phyloP scores from a whole-genome alignment of 768 basidiomycete genomes.

The Boletus coccyginus region DNA sequence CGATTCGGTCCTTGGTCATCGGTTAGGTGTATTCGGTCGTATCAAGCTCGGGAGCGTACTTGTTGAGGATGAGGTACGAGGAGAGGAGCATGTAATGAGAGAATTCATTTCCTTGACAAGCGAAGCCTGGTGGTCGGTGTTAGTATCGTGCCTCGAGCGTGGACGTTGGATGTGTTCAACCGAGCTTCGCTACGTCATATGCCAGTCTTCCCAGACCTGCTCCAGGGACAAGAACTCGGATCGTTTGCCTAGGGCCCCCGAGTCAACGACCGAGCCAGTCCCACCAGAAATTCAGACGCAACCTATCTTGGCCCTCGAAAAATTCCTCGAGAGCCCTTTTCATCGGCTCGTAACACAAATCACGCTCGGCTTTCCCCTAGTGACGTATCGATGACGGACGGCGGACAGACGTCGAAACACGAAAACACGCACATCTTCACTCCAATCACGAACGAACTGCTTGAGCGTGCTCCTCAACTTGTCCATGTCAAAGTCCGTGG shows the following conservation, averaged over 20 bases:
- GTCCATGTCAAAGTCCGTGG: constrained; percentile 80
- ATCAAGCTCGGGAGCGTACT: constrained; percentile 40
- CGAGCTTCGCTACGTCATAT: constrained; percentile 81
- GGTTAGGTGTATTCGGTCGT: not conserved
- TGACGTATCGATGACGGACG: not conserved
- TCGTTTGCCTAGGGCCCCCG: constrained; percentile 37
- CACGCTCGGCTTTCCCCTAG: constrained; percentile 75
- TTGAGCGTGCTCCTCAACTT: constrained; percentile 90
- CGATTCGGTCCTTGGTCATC: constrained; percentile 51
- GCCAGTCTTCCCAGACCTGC: constrained; percentile 87
- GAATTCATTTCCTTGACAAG: constrained; percentile 94
- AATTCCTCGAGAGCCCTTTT: constrained; percentile 66
- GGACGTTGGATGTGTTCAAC: constrained; percentile 37
- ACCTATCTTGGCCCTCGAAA: constrained; percentile 57
- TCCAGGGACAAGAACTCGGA: constrained; percentile 85
- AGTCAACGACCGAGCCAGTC: not conserved
- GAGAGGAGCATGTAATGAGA: constrained; percentile 93
- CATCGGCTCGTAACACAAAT: constrained; percentile 78
- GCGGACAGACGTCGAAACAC: not conserved
- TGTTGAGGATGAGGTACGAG: constrained; percentile 86
- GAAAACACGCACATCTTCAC: constrained; percentile 56
- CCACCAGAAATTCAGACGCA: not conserved
- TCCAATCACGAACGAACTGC: constrained; percentile 94
- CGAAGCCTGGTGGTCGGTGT: constrained; percentile 56
- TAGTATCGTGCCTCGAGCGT: not conserved